Conservation (phyloP, 2,329 filamentous ascomycete genomes). For the Phialophora chinensis region DNA sequence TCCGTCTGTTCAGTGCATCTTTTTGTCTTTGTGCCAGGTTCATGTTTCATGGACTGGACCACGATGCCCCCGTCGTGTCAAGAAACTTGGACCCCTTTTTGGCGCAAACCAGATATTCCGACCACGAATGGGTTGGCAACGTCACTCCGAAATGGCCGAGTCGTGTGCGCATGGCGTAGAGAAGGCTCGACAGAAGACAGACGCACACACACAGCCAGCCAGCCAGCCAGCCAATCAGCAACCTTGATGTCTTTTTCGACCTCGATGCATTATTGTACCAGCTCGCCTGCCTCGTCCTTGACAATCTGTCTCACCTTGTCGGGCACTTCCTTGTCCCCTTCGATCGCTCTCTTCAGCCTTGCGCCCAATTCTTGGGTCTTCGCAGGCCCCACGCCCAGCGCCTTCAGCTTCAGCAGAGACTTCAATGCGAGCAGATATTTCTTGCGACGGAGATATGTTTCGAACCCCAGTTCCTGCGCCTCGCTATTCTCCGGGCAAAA, state of each 20-base stretch:
- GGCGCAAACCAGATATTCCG: neutral
- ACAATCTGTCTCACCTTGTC: constrained; percentile 58
- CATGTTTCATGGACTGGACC: neutral
- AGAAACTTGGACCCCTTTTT: neutral
- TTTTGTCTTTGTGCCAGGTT: neutral
- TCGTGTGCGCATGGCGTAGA: neutral
- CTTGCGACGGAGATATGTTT: constrained; percentile 85
- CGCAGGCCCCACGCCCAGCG: constrained; percentile 71
- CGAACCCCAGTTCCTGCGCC: constrained; percentile 83
- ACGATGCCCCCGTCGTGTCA: neutral
- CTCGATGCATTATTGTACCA: constrained; percentile 19
- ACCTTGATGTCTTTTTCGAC: neutral
- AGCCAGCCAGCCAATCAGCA: neutral
- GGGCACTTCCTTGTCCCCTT: constrained; percentile 65
- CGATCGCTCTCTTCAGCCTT: constrained; percentile 69
- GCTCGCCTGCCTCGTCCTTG: constrained; percentile 22
- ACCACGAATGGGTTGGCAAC: no score
- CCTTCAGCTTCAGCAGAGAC: constrained; percentile 76
- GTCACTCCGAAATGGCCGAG: neutral
- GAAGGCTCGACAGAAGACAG: neutral
- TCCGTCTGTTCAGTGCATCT: no score
- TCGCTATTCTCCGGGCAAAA: constrained; percentile 80
- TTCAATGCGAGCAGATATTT: constrained; percentile 88
- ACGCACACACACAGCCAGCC: no score
- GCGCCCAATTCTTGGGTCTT: constrained; percentile 76